Conservation (phyloP, 2,329 filamentous ascomycete species). For the Exutisphaerella laricina region DNA sequence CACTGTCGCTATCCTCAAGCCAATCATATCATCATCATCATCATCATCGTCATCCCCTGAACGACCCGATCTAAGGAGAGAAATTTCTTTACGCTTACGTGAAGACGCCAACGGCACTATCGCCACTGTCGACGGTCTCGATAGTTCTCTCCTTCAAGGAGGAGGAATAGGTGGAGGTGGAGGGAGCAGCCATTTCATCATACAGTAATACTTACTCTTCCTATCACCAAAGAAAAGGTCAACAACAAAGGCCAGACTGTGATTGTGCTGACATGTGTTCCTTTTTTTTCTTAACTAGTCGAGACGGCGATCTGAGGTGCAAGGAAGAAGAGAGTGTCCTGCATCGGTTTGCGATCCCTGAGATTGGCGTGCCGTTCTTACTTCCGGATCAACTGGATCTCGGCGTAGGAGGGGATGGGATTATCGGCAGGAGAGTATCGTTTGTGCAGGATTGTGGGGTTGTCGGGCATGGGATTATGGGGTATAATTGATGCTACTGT, state of each 20-base stretch:
- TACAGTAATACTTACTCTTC: slow-evolving; percentile 21
- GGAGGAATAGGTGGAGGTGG: too few relatives aligned
- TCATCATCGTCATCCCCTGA: neutral
- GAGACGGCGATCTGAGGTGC: slow-evolving; percentile 23
- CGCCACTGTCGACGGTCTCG: slow-evolving; percentile 22
- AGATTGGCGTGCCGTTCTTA: slow-evolving; percentile 14
- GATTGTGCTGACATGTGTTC: too few relatives aligned
- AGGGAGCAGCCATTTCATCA: slow-evolving; percentile 18
- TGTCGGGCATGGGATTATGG: slow-evolving; percentile 26
- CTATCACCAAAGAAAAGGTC: too few relatives aligned
- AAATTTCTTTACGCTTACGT: slow-evolving; percentile 21
- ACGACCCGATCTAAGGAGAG: slow-evolving; percentile 13
- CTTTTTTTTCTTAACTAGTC: slow-evolving; percentile 14
- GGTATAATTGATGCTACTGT: slow-evolving; percentile 24
- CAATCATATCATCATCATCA: slow-evolving; percentile 6
- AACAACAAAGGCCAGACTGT: too few relatives aligned
- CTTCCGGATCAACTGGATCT: slow-evolving; percentile 22
- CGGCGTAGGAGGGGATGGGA: slow-evolving; percentile 25
- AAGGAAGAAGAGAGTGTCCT: too few relatives aligned
- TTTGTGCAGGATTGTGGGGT: slow-evolving; percentile 19
- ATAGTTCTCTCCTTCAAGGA: too few relatives aligned
- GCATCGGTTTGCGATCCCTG: slow-evolving; percentile 18
- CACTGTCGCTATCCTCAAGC: slow-evolving; percentile 25
- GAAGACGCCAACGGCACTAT: slow-evolving; percentile 14
- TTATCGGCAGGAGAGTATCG: slow-evolving; percentile 25